Evolutionary conservation across 2,329 filamentous ascomycete species (phyloP).

Genomic region (Microsporum ferrugineum): DNA sequence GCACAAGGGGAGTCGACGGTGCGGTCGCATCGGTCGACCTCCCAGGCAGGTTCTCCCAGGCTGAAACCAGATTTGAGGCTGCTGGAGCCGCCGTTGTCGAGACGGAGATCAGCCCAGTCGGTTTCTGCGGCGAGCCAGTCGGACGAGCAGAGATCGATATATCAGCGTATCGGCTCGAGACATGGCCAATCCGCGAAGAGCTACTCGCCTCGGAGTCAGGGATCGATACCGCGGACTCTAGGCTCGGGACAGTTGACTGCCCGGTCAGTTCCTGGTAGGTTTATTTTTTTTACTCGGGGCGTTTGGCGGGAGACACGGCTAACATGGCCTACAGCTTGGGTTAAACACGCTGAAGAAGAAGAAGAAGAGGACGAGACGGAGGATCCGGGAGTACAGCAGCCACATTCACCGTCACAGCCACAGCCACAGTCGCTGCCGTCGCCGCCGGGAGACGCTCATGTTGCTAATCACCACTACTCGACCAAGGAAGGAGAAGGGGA

Average conservation of each 20-base stretch:
- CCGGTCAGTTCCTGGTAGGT: slow-evolving; percentile 10
- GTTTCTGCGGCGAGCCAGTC: slow-evolving; percentile 10
- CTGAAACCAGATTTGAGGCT: slow-evolving; percentile 10
- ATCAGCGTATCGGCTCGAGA: not conserved
- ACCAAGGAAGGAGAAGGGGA: slow-evolving; percentile 1
- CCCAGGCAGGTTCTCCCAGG: slow-evolving; percentile 7
- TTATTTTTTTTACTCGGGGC: not conserved
- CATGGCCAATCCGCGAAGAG: slow-evolving; percentile 4
- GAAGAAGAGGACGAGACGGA: not conserved
- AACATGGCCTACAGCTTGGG: slow-evolving; percentile 12
- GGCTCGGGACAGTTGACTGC: not conserved
- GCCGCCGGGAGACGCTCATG: slow-evolving; percentile 9
- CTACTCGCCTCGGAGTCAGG: not conserved
- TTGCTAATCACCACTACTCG: slow-evolving; percentile 14
- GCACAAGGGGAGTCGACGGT: slow-evolving; percentile 9
- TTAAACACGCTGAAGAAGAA: slow-evolving; percentile 8
- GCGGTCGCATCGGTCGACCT: slow-evolving; percentile 7
- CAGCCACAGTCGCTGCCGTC: slow-evolving; percentile 6
- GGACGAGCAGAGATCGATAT: slow-evolving; percentile 8
- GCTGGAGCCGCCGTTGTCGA: slow-evolving; percentile 9
- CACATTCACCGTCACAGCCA: not conserved
- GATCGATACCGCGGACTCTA: not conserved
- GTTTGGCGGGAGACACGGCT: not conserved
- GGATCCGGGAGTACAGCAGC: not conserved
- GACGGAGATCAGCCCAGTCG: slow-evolving; percentile 13